Base-by-base conservation (phyloP, 2,329 filamentous ascomycete genomes). In the Fusarium coffeatum region DNA sequence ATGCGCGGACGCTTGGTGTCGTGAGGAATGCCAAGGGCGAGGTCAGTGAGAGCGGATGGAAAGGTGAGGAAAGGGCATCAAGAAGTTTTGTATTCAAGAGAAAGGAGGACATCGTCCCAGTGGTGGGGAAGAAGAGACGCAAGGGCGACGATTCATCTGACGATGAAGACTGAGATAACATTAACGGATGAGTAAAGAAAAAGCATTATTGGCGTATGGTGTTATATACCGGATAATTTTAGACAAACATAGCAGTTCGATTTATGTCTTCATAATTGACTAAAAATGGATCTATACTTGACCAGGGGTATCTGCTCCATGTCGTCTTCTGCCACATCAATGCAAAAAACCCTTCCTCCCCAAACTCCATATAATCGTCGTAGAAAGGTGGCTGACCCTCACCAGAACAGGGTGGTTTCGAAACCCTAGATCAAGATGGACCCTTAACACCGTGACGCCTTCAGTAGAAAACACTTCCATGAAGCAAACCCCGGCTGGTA, bases 1-100 rank as follows among this genome's bases (percentile, higher is more conserved):
- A 95, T 80, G 90, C 91, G 18, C 79, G 92, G 63, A 95, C 92
- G 6, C 78, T 93, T 62, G 92, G 92, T 3, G 89, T 88, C 5
- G 84, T 91, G 41, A 82, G 79, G 72, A 86, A 81, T 48, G 83
- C 81, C 54, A 79, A 79, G 55, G 82, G 83, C 41, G 82, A 85
- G 59, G 76, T 76, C n/a, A 75, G 71, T 4, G 81, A 83, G 61
- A 78, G 80, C 18, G 76, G 75, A 20, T 83, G 82, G 82, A 81
- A 68, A 63, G 82, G 82, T 2, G 82, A 83, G 75, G 77, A 83
- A 25, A 73, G 82, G 48, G 62, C 79, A 1, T 83, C 88, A 25
- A 82, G 89, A 74, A 90, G 87, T 74, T 91, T 86, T 73, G 83
- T 90, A 8, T 91, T 91, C 75, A 84, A 88, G 61, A 83, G 84